Conservation (phyloP, 169 alveolate species). For the Eimeria necatrix region DNA sequence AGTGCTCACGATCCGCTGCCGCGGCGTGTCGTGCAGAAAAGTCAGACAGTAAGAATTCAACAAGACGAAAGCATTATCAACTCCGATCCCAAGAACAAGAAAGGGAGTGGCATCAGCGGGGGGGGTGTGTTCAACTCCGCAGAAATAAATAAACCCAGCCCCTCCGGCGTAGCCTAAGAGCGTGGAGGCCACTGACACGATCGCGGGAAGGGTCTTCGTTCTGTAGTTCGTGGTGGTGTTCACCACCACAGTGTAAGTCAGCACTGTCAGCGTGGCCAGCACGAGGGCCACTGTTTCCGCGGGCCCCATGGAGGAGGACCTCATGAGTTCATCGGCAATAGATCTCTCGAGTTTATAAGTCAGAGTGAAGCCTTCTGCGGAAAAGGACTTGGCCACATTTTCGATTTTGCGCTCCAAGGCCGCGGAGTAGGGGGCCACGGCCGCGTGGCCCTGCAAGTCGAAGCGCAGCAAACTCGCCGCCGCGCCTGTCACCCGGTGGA, state of each 20-base stretch:
- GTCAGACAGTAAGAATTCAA: conserved; percentile 87
- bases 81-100: conserved; percentile 89
- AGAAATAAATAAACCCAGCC: conserved; percentile 84
- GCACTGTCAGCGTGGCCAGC: conserved; percentile 49
- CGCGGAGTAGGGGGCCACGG: conserved; percentile 41
- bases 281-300: conserved; percentile 34
- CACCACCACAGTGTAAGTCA: conserved; percentile 36
- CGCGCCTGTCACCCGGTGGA: conserved; percentile 22
- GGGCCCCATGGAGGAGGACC: conserved; percentile 55
- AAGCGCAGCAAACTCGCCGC: conserved; percentile 61
- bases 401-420: conserved; percentile 59
- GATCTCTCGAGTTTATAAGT: conserved; percentile 43
- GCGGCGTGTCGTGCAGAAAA: conserved; percentile 85
- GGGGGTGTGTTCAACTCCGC: conserved; percentile 84
- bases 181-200: conserved; percentile 84
- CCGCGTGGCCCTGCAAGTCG: conserved; percentile 43
- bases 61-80: conserved; percentile 89
- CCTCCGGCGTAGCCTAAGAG: conserved; percentile 85
- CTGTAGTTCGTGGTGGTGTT: conserved; percentile 55
- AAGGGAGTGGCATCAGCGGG: conserved; percentile 88
- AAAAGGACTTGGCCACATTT: not conserved
- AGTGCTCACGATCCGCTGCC: conserved; percentile 85
- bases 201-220: conserved; percentile 64
- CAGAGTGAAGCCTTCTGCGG: conserved; percentile 13
- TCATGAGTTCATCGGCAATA: conserved; percentile 38